Conservation (phyloP, 2,329 filamentous ascomycete species). For the Akanthomyces muscarius region DNA sequence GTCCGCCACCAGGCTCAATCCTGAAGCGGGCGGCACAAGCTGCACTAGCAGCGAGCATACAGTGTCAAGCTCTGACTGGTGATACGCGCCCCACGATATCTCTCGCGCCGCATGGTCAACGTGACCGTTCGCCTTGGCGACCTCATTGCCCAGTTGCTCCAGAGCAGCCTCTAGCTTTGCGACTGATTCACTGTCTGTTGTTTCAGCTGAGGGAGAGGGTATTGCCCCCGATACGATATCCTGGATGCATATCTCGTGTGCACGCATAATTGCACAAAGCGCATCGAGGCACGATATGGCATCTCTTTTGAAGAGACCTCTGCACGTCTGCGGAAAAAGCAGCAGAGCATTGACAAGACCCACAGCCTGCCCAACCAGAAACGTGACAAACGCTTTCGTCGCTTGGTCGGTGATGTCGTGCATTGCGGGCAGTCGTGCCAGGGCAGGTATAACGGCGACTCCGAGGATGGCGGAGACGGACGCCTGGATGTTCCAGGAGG, state of each 20-base stretch:
- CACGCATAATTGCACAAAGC: background rate
- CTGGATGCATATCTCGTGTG: background rate
- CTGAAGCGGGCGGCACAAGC: slow-evolving; percentile 1
- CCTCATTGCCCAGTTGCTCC: slow-evolving; percentile 6
- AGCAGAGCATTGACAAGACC: slow-evolving; percentile 3
- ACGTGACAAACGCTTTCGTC: background rate
- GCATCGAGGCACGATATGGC: slow-evolving; percentile 3
- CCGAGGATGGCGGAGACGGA: slow-evolving; percentile 6
- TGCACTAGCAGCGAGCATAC: slow-evolving; percentile 3
- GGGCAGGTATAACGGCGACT: slow-evolving; percentile 3
- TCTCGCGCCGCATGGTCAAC: slow-evolving; percentile 14
- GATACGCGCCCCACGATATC: slow-evolving; percentile 10
- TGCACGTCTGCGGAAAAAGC: slow-evolving; percentile 12
- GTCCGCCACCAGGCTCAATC: slow-evolving; percentile 9
- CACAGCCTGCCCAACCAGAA: slow-evolving; percentile 5
- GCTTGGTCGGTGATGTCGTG: background rate
- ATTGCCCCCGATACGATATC: slow-evolving; percentile 1
- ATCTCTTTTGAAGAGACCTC: slow-evolving; percentile 8
- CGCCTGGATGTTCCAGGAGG: slow-evolving; percentile 1
- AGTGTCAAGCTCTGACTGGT: slow-evolving; percentile 4
- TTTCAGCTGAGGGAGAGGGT: background rate
- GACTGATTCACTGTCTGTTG: background rate
- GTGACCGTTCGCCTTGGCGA: slow-evolving; percentile 9
- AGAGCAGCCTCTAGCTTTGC: slow-evolving; percentile 4
- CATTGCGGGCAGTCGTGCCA: background rate